Base-by-base conservation (phyloP, 164 flowering plant genomes). In the Macadamia tetraphylla region DNA sequence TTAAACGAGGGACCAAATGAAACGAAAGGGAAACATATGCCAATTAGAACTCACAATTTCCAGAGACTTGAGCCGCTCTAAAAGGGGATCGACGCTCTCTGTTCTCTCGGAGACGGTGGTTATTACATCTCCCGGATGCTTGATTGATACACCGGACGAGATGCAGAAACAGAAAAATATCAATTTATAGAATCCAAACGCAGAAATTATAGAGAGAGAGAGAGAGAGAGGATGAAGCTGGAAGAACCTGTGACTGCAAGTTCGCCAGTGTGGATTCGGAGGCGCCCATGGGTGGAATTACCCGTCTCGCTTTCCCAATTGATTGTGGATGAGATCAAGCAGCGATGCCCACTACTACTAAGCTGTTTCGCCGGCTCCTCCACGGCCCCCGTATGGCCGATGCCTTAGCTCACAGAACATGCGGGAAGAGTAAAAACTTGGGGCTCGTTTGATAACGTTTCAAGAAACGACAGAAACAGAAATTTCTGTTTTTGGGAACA, bases 1-100 rank as follows among this genome's bases (percentile, higher is more conserved):
- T 5, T 35, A 35, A 35, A 35, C 40, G 40, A 35, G 40, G 40
- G 40, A 35, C 40, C 40, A 35, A 35, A 35, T 35, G 40, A 5
- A 35, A 35, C 40, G 40, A 35, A 35, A 35, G 5, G 40, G 3
- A 35, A 35, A 35, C 40, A 35, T 2, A 5, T 35, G 63, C 65
- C 70, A 31, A 56, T 53, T 53, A 30, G 67, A 76, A 55, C 93
- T 75, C 64, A 93, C 96, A 71, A 91, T 82, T 74, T 83, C 77
- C 55, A 91, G 90, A 64, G 92, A 88, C 66, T 75, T 82, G 72
- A 93, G 87, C 59, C 71, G 79, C 80, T 91, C 87, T 35, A 93
- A 72, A 51, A 88, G 67, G 75, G 94, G 98, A 77, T 93, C 98
- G 0, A 80, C 79, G 60, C 62, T 76, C 46, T 85, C 87, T 0